phyloP scores from a whole-genome alignment of 148 eudicot genomes.

The Fallopia convolvulus region DNA sequence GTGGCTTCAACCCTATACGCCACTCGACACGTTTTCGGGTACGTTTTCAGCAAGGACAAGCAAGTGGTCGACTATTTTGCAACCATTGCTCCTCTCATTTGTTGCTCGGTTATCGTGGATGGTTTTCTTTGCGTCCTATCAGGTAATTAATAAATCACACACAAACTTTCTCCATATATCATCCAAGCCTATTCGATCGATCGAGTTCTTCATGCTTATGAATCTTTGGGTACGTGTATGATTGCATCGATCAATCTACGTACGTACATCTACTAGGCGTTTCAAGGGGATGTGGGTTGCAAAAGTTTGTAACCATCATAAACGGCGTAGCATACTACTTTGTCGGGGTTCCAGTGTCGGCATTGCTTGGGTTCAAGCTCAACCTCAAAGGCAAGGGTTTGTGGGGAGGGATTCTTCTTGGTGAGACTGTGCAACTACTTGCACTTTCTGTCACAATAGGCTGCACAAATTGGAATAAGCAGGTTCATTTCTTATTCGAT shows the following conservation, averaged over 20 bases:
- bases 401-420: slow-evolving; percentile 31
- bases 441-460: slow-evolving; percentile 20
- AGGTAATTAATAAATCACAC: slow-evolving; percentile 21
- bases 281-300: slow-evolving; percentile 49
- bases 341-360: slow-evolving; percentile 24
- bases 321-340: slow-evolving; percentile 38
- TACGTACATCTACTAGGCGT: slow-evolving; percentile 31
- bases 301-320: slow-evolving; percentile 32
- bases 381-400: slow-evolving; percentile 27
- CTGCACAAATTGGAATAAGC: slow-evolving; percentile 29
- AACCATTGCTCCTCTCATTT: slow-evolving; percentile 27
- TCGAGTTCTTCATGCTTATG: not conserved
- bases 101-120: slow-evolving; percentile 23
- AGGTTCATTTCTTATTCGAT: slow-evolving; percentile 13
- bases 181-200: not conserved
- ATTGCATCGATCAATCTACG: not conserved
- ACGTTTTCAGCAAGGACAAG: slow-evolving; percentile 24
- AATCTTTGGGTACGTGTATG: not conserved
- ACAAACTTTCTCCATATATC: not conserved
- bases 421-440: slow-evolving; percentile 23
- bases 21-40: slow-evolving; percentile 21
- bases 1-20: slow-evolving; percentile 11
- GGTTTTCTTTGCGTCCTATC: slow-evolving; percentile 27
- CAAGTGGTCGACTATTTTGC: slow-evolving; percentile 27
- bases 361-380: slow-evolving; percentile 19